Evolutionary conservation across 352 stramenopile species (phyloP), one percentile per base, ranked within the genome.

Genomic region (Globisporangium irregulare): DNA sequence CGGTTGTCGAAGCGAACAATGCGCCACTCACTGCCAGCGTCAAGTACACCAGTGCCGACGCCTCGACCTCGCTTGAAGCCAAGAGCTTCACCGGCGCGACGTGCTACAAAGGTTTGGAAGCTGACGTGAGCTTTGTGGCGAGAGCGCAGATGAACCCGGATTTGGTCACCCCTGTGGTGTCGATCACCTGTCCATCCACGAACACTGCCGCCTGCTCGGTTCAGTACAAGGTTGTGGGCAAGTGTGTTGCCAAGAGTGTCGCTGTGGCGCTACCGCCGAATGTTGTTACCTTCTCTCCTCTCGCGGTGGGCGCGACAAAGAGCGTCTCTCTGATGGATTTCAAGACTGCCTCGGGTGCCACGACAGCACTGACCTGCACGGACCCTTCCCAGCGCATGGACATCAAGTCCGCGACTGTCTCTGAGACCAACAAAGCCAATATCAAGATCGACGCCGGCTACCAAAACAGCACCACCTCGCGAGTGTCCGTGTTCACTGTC

Each of bases 141-240:
- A 56, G 8, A 3, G 50, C 50, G 22, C 22, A 9, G 8, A 20
- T 22, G 50, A 56, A 56, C 22, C 50, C 50, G 14, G 22, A 4
- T 9, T 32, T 32, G 22, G 22, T 18, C 24, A 58, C 24, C 12
- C 27, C 60, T 25, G n/a, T 27, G 10, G 8, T 66, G 3, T 8
- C 34, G 20, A 22, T 66, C 46, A 27, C 41, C n/a, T 66, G 60
- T 25, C 29, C 60, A 0, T 51, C 60, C 0, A 4, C 25, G 4
- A 24, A 4, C 38, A 46, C 38, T 46, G 38, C 25, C 15, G 1
- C 25, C 24, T 65, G 59, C 59, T 32, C 12, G n/a, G 25, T 65
- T 25, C 25, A 57, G 59, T 46, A 65, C 25, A n/a, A 65, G 24
- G 9, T 65, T 8, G n/a, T 57, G 0, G 59, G 14, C 59, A 27